Base-by-base conservation (phyloP, 441 rosid genomes). In the Corymbia citriodora region DNA sequence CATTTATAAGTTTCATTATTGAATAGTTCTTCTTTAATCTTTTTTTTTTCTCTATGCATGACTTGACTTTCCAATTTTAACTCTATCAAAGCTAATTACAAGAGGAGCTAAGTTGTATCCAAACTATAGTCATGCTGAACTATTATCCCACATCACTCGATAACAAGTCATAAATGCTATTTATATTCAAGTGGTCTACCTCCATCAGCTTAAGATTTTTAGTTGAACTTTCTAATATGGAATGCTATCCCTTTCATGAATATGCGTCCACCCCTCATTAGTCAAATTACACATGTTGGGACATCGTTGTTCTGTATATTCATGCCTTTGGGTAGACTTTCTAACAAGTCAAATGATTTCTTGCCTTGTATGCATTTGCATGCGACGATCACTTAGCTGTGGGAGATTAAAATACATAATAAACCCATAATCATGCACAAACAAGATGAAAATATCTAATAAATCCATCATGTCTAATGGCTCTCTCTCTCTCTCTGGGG, bases 1-100 rank as follows among this genome's bases (percentile, higher is more conserved):
- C 23, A 23, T 19, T 36, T 13, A 36, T 36, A 72, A 19, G 45
- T 36, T 72, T 36, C 29, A 49, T 72, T 19, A 19, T 36, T 11
- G 49, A 72, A 36, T 36, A 19, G 45, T 36, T 19, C 49, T 72
- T 72, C 82, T 40, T 40, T 40, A 40, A 40, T 40, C 21, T 72
- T 36, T 21, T 40, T 36, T 10, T 2, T 36, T 16, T 10, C 48
- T 6, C 48, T 0, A 0, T 12, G n/a, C 7, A 52, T 45, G n/a
- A 79, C 85, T 40, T 23, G 50, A 23, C 29, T 45, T 79, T 79
- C 29, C 52, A 7, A 79, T 79, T 21, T 40, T 40, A 29, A 74
- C 52, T 40, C 19, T 21, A 74, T 3, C 2, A 6, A 40, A 40
- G 83, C 21, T 40, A 74, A 40, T 45, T n/a, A 79, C 15, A 1